Conservation (phyloP, 75 land plant genomes). For the Chamaecyparis obtusa region DNA sequence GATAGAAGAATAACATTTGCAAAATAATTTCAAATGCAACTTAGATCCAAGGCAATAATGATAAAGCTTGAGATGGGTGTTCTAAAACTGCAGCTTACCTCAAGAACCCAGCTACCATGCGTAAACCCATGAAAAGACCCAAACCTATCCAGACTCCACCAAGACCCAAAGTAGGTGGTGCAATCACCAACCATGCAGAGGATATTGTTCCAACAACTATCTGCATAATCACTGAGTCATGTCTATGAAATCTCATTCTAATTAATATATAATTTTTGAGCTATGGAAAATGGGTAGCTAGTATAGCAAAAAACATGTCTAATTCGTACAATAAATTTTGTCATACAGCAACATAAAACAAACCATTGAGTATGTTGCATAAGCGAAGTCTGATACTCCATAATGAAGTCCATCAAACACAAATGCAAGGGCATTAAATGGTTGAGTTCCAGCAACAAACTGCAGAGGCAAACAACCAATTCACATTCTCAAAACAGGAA, state of each 20-base stretch:
- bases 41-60: neutral
- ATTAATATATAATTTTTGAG: neutral
- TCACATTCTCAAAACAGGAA: neutral
- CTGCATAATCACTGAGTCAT: conserved; percentile 32
- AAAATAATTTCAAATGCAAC: neutral
- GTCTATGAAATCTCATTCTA: neutral
- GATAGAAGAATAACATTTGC: neutral
- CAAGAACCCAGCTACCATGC: conserved; percentile 71
- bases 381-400: conserved; percentile 89
- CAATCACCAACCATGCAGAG: conserved; percentile 51
- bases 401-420: conserved; percentile 95
- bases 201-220: conserved; percentile 59
- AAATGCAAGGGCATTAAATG: conserved; percentile 94
- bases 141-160: conserved; percentile 87
- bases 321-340: neutral
- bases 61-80: neutral
- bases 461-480: conserved; percentile 26
- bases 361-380: conserved; percentile 97
- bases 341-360: neutral
- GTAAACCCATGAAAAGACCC: conserved; percentile 79
- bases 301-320: neutral
- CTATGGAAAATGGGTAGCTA: neutral
- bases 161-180: conserved; percentile 63
- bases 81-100: conserved; percentile 45
- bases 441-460: conserved; percentile 95